Percentiles rank a stretch among this genome's conserved stretches.
phyloP scores from a whole-genome alignment of 768 basidiomycete genomes.

The Boletus fagicola region DNA sequence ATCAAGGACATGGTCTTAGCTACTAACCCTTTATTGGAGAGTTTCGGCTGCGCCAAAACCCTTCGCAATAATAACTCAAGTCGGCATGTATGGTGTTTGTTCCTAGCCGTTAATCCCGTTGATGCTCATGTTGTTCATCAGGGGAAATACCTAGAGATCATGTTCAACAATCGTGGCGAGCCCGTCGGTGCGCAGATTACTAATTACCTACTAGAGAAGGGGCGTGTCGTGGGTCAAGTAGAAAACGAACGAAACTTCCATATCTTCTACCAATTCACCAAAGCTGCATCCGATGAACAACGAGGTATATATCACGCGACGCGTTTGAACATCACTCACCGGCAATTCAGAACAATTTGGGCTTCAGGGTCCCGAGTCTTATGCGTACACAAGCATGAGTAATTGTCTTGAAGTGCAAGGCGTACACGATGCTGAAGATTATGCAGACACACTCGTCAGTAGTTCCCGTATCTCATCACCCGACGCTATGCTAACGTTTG shows the following conservation, averaged over 20 bases:
- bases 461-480: background rate
- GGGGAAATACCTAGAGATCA: constrained; percentile 99
- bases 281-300: constrained; percentile 86
- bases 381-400: constrained; percentile 89
- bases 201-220: constrained; percentile 97
- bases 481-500: background rate
- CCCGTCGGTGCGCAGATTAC: constrained; percentile 98
- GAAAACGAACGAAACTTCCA: constrained; percentile 97
- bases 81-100: constrained; percentile 76
- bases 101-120: background rate
- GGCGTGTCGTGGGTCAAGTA: constrained; percentile 94
- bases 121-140: constrained; percentile 34
- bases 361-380: constrained; percentile 92
- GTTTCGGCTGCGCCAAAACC: constrained; percentile 99
- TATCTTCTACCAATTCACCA: constrained; percentile 99
- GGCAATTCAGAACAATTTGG: constrained; percentile 78
- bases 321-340: constrained; percentile 10
- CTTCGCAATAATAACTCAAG: constrained; percentile 98
- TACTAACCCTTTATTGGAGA: constrained; percentile 95
- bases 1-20: constrained; percentile 99
- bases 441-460: constrained; percentile 81
- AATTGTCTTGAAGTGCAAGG: constrained; percentile 89
- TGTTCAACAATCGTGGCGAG: constrained; percentile 92
- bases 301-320: constrained; percentile 55
- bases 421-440: constrained; percentile 89